Evolutionary conservation across 2,329 filamentous ascomycete genomes (phyloP).

Genomic region (Monosporascus ibericus): DNA sequence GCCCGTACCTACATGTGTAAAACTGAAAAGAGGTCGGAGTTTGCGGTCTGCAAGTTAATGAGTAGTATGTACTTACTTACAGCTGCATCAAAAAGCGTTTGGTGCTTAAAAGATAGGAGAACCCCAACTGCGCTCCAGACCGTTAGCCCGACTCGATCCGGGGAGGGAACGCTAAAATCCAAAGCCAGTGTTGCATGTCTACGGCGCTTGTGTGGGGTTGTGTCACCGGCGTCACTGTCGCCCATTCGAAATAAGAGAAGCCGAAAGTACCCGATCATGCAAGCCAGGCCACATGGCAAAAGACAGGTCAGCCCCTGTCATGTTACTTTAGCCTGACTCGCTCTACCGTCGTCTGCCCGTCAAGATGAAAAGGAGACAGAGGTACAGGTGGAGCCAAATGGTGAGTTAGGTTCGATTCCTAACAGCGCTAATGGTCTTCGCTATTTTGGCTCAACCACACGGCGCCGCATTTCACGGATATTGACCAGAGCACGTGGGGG

Average conservation of each 20-base stretch:
- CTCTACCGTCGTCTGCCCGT: background rate
- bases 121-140: too few relatives aligned
- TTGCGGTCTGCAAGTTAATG: background rate
- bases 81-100: background rate
- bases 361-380: background rate
- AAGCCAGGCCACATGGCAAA: background rate
- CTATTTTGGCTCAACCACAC: too few relatives aligned
- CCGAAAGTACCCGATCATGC: background rate
- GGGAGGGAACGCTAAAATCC: too few relatives aligned
- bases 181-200: too few relatives aligned
- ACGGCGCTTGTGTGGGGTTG: too few relatives aligned
- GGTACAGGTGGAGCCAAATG: too few relatives aligned
- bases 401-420: too few relatives aligned
- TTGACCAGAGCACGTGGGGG: background rate
- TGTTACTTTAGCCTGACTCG: background rate
- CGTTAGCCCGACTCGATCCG: too few relatives aligned
- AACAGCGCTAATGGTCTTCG: too few relatives aligned
- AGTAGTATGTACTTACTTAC: background rate
- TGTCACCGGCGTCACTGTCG: too few relatives aligned
- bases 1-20: background rate
- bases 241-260: too few relatives aligned
- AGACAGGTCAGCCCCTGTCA: background rate
- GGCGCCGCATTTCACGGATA: background rate
- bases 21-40: background rate
- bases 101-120: background rate